These are phyloP conservation scores for Tarenaya hassleriana DNA, from an alignment of 345 rosid species.

Conservation along the genomic window DNA sequence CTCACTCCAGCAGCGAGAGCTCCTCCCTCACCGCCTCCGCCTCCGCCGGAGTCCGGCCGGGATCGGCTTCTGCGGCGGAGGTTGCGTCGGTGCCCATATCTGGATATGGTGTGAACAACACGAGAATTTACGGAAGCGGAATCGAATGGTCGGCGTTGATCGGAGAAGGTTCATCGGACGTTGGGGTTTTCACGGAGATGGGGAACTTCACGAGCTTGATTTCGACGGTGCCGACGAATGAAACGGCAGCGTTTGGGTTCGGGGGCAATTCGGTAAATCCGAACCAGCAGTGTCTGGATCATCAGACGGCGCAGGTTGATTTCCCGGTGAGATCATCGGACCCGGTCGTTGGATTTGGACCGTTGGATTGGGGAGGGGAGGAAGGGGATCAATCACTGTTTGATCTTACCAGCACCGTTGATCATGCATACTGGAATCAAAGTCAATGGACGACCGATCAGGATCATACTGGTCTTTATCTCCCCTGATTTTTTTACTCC, in stretches of 20 bases:
- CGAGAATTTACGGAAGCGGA: constrained; percentile 30
- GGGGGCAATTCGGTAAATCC: constrained; percentile 22
- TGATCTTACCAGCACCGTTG: constrained; percentile 57
- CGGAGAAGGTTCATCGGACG: constrained; percentile 48
- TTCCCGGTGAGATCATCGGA: constrained; percentile 23
- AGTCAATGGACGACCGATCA: constrained; percentile 63
- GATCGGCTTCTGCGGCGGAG: constrained; percentile 16
- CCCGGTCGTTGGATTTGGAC: constrained; percentile 46
- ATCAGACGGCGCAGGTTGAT: constrained; percentile 42
- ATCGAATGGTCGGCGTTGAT: constrained; percentile 43
- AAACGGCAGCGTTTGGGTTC: constrained; percentile 47
- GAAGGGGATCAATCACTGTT: constrained; percentile 57
- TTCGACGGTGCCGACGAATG: constrained; percentile 30
- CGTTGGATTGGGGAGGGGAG: constrained; percentile 74
- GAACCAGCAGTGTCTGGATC: constrained; percentile 24
- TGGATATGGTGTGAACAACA: constrained; percentile 27
- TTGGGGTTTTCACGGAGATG: constrained; percentile 62
- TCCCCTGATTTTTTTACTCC: constrained; percentile 52
- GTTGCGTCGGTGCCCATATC: constrained; percentile 45
- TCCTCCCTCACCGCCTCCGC: constrained; percentile 69
- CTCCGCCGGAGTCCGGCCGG: constrained; percentile 22
- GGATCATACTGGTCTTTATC: constrained; percentile 54
- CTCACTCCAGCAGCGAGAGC: constrained; percentile 76
- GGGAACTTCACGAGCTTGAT: constrained; percentile 53
- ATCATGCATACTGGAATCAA: constrained; percentile 84